Evolutionary conservation across 2,329 filamentous ascomycete species (phyloP).

Genomic region (Alternaria gansuensis): DNA sequence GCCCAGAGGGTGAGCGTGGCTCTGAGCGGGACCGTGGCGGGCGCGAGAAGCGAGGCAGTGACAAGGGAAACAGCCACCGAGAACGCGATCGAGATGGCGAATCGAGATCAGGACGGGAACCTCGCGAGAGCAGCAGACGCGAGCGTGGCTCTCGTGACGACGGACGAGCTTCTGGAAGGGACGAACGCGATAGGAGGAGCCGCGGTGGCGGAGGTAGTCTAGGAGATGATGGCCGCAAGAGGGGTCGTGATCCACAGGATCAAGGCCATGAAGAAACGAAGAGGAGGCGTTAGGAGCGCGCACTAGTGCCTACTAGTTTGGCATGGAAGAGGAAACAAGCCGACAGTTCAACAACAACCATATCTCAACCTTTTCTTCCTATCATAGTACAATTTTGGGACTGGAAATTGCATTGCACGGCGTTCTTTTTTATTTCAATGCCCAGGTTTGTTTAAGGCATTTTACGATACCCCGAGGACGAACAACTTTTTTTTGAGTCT

Average conservation of each 20-base stretch:
- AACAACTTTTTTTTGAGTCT: background rate
- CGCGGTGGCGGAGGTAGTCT: slow-evolving; percentile 23
- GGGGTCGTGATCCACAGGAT: slow-evolving; percentile 35
- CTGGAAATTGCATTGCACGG: slow-evolving; percentile 12
- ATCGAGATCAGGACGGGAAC: slow-evolving; percentile 23
- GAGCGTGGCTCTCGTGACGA: slow-evolving; percentile 39
- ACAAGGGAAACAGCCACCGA: slow-evolving; percentile 34
- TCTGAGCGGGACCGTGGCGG: slow-evolving; percentile 40
- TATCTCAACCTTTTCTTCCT: slow-evolving; percentile 16
- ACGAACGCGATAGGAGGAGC: slow-evolving; percentile 38
- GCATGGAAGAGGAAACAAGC: background rate
- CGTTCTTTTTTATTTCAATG: slow-evolving; percentile 4
- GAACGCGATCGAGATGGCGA: slow-evolving; percentile 33
- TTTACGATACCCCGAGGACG: slow-evolving; percentile 16
- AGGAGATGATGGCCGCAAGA: slow-evolving; percentile 37
- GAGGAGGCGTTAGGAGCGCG: slow-evolving; percentile 31
- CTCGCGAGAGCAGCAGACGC: slow-evolving; percentile 34
- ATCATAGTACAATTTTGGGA: slow-evolving; percentile 1
- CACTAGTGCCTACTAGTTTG: background rate
- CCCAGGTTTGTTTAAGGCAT: background rate
- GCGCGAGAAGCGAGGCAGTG: slow-evolving; percentile 41
- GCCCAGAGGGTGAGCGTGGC: slow-evolving; percentile 35
- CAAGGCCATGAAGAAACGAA: slow-evolving; percentile 37
- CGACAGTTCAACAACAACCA: slow-evolving; percentile 1
- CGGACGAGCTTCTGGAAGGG: slow-evolving; percentile 33